Evolutionary conservation across 345 rosid species (phyloP).

Genomic region (Salix brachista): DNA sequence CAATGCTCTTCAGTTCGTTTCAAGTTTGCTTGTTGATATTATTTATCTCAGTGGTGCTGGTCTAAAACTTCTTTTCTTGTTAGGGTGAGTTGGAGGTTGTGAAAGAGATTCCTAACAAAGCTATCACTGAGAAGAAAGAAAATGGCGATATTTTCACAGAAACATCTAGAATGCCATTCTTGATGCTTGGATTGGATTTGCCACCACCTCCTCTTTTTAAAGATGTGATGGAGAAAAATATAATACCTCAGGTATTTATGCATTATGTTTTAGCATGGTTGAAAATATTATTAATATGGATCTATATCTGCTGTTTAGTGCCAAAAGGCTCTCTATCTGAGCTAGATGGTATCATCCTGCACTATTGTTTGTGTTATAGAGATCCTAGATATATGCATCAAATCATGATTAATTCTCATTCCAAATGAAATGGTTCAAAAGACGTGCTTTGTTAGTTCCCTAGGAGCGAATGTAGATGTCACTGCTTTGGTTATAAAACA

Average conservation of each 20-base stretch:
- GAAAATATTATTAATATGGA: neutral
- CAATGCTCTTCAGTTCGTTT: neutral
- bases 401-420: neutral
- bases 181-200: conserved; percentile 97
- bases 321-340: neutral
- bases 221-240: conserved; percentile 99
- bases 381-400: neutral
- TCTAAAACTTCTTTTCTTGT: conserved; percentile 11
- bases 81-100: conserved; percentile 91
- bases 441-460: neutral
- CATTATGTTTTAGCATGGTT: neutral
- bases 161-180: conserved; percentile 78
- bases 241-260: conserved; percentile 80
- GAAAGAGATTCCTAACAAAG: conserved; percentile 60
- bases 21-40: neutral
- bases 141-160: conserved; percentile 37
- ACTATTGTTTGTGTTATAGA: neutral
- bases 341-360: neutral
- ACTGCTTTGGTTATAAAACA: neutral
- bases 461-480: neutral
- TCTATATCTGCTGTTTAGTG: neutral
- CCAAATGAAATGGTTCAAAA: neutral
- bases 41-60: conserved; percentile 9
- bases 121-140: conserved; percentile 43
- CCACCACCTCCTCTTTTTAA: conserved; percentile 97